These are phyloP conservation scores for Xylaria flabelliformis DNA, from an alignment of 495 filamentous ascomycete species.

Conservation along the genomic window DNA sequence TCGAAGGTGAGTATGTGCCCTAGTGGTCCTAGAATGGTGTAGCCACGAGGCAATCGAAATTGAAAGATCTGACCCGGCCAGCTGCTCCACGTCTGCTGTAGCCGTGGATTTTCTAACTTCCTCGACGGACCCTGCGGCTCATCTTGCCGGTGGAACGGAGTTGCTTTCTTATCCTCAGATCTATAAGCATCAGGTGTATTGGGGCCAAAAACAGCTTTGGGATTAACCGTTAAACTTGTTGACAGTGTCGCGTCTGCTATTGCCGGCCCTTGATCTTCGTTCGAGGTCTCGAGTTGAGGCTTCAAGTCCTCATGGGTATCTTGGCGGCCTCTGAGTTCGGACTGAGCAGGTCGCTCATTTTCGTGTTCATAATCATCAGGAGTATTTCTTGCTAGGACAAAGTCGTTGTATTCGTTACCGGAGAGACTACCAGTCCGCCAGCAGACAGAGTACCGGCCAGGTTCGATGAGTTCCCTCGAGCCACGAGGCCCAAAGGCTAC, in stretches of 20 bases:
- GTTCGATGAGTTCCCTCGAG: background rate
- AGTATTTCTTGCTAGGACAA: conserved; percentile 9
- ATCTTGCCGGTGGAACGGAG: background rate
- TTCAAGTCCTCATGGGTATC: background rate
- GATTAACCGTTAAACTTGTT: background rate
- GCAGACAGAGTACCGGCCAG: conserved; percentile 9
- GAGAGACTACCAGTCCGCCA: background rate
- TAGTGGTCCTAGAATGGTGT: conserved; percentile 7
- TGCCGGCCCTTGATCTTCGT: background rate
- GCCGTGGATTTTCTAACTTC: background rate
- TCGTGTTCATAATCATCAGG: background rate
- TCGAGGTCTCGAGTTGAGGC: background rate
- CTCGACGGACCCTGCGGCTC: background rate
- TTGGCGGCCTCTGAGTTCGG: too few species aligned
- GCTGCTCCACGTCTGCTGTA: background rate
- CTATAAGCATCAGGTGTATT: background rate
- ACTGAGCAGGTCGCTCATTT: too few species aligned
- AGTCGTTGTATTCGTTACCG: background rate
- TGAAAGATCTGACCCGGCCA: conserved; percentile 16
- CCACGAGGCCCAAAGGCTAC: conserved; percentile 15
- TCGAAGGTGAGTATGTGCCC: conserved; percentile 21
- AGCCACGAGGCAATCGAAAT: conserved; percentile 16
- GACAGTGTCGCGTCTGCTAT: background rate
- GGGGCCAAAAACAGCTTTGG: conserved; percentile 3
- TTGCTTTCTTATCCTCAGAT: background rate